These are phyloP conservation scores for Parsonsia alboflavescens DNA, from an alignment of 257 asterid species.

Conservation along the genomic window DNA sequence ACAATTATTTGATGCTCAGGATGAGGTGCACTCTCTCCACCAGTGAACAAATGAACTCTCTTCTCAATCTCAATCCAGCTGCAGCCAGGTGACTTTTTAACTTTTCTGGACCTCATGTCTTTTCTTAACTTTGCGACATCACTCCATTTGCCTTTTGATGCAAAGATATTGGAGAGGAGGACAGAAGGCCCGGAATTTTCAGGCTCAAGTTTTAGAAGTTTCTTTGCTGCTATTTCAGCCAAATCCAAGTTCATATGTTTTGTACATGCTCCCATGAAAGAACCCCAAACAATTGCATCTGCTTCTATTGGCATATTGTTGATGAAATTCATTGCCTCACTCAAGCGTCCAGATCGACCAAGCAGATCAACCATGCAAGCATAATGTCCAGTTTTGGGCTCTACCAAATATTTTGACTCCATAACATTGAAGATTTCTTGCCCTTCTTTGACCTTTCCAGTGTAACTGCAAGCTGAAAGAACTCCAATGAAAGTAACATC, in stretches of 20 bases:
- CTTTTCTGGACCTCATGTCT: constrained; percentile 44
- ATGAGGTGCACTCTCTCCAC: constrained; percentile 46
- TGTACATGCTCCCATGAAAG: constrained; percentile 72
- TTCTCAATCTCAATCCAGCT: constrained; percentile 82
- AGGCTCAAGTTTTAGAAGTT: constrained; percentile 62
- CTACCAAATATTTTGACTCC: constrained; percentile 44
- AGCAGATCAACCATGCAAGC: constrained; percentile 80
- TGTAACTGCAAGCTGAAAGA: constrained; percentile 79
- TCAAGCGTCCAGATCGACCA: constrained; percentile 62
- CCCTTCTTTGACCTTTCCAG: constrained; percentile 67
- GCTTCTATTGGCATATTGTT: constrained; percentile 55
- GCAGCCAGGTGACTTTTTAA: constrained; percentile 65
- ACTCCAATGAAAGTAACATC: constrained; percentile 54
- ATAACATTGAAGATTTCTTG: constrained; percentile 50
- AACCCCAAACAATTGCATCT: constrained; percentile 72
- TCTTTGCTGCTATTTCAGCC: constrained; percentile 66
- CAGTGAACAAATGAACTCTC: constrained; percentile 61
- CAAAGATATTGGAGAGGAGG: constrained; percentile 64
- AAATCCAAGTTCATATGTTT: constrained; percentile 53
- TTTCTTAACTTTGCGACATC: constrained; percentile 57
- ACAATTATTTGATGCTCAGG: constrained; percentile 41
- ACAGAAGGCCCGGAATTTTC: constrained; percentile 55
- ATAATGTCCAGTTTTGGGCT: constrained; percentile 51
- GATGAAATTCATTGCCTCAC: constrained; percentile 55
- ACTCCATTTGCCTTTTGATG: constrained; percentile 58